A percentile compares a stretch with the other conserved stretches of the same genome.
Evolutionary conservation across 305 asterid species (phyloP).

Genomic region (Fraxinus sp.): DNA sequence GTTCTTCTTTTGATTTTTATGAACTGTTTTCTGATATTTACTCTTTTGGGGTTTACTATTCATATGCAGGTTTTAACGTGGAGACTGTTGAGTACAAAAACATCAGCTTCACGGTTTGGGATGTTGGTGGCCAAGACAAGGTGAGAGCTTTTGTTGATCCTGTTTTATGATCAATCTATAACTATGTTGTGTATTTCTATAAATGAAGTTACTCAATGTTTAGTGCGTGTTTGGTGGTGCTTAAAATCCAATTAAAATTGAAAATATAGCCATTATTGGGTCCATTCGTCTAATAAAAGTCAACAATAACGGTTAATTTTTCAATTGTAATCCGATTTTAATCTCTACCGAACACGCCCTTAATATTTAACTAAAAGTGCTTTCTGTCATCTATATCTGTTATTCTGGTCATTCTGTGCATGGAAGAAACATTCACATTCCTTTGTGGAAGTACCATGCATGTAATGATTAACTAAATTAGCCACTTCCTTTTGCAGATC

Average conservation of each 20-base stretch:
- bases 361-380: background rate
- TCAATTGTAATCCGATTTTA: too few relatives aligned
- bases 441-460: background rate
- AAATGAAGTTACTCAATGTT: background rate
- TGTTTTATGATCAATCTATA: background rate
- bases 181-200: background rate
- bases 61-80: conserved; percentile 28
- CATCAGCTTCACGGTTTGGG: conserved; percentile 35
- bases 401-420: background rate
- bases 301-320: too few relatives aligned
- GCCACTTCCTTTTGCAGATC: conserved; percentile 16
- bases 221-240: too few relatives aligned
- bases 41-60: background rate
- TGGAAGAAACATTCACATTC: background rate
- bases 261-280: too few relatives aligned
- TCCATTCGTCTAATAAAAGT: too few relatives aligned
- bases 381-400: background rate
- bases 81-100: conserved; percentile 33
- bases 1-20: background rate
- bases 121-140: conserved; percentile 36
- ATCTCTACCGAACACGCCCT: too few relatives aligned
- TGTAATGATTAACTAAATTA: background rate
- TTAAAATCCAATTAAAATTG: too few relatives aligned
- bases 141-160: background rate
- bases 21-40: background rate